Evolutionary conservation across 176 grass and related monocot species (phyloP).

Genomic region (Triticum monococcum): DNA sequence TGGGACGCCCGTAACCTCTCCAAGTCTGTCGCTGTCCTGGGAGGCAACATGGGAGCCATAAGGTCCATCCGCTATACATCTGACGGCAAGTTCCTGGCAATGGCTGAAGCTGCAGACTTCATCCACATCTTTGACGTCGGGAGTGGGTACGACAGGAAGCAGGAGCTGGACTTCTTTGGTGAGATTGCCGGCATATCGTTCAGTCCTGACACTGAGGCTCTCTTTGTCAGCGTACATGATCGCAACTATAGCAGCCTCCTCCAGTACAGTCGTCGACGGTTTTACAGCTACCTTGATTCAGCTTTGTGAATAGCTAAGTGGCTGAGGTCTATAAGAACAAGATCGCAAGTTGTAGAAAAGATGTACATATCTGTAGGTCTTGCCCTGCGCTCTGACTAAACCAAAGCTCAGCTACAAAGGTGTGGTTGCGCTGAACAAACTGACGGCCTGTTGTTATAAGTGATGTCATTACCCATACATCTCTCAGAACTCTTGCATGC

Average conservation of each 20-base stretch:
- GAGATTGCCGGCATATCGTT: slow-evolving; percentile 77
- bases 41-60: slow-evolving; percentile 82
- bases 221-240: slow-evolving; percentile 74
- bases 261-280: slow-evolving; percentile 50
- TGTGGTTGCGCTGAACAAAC: slow-evolving; percentile 6
- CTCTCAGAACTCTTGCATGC: neutral
- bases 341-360: neutral
- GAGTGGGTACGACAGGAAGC: slow-evolving; percentile 61
- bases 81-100: slow-evolving; percentile 70
- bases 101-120: slow-evolving; percentile 75
- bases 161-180: slow-evolving; percentile 82
- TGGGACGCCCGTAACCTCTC: slow-evolving; percentile 89
- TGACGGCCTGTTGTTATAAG: neutral
- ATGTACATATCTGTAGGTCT: slow-evolving; percentile 16
- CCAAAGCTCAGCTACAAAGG: neutral
- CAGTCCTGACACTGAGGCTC: slow-evolving; percentile 70
- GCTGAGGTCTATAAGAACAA: neutral
- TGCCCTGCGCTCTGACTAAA: neutral
- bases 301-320: slow-evolving; percentile 36
- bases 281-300: slow-evolving; percentile 64
- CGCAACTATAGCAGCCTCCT: slow-evolving; percentile 61
- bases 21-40: slow-evolving; percentile 55
- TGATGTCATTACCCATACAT: neutral
- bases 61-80: slow-evolving; percentile 72
- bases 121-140: slow-evolving; percentile 60